A percentile compares a stretch with the other conserved stretches of the same genome.
phyloP scores from a whole-genome alignment of 257 asterid genomes.

The Lithospermum erythrorhizon region DNA sequence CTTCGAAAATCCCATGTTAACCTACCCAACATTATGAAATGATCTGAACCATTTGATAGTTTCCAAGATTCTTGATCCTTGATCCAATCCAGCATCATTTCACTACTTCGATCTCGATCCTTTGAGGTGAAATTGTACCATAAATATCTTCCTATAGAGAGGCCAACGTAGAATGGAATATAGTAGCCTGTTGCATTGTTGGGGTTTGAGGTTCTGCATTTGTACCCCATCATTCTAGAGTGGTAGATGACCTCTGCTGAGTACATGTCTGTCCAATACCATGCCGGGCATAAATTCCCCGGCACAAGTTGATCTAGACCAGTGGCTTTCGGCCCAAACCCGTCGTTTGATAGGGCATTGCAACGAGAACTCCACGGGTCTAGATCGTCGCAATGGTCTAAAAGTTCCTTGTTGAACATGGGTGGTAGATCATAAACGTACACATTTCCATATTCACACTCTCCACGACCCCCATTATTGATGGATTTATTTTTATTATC shows the following conservation, averaged over 20 bases:
- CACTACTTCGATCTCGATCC: slow-evolving; percentile 33
- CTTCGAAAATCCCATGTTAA: slow-evolving; percentile 71
- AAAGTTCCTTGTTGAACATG: slow-evolving; percentile 27
- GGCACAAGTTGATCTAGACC: slow-evolving; percentile 38
- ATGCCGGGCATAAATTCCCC: slow-evolving; percentile 24
- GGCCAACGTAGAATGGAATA: slow-evolving; percentile 59
- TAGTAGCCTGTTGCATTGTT: slow-evolving; percentile 48
- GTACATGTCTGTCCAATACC: slow-evolving; percentile 54
- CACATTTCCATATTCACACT: slow-evolving; percentile 37
- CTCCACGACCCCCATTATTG: neutral
- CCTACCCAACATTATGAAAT: slow-evolving; percentile 41
- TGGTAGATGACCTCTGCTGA: slow-evolving; percentile 45
- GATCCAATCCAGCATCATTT: slow-evolving; percentile 40
- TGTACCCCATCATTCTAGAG: slow-evolving; percentile 26
- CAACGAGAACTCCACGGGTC: slow-evolving; percentile 43
- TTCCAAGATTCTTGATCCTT: slow-evolving; percentile 20
- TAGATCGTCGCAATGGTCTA: slow-evolving; percentile 29
- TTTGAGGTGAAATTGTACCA: slow-evolving; percentile 41
- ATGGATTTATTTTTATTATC: too few species aligned
- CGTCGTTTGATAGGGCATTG: slow-evolving; percentile 32
- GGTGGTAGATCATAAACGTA: slow-evolving; percentile 43
- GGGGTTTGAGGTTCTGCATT: slow-evolving; percentile 37
- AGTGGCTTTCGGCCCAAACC: slow-evolving; percentile 39
- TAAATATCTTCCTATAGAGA: slow-evolving; percentile 43
- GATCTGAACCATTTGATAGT: slow-evolving; percentile 41